Evolutionary conservation across 345 rosid species (phyloP), one percentile per base, ranked within the genome.

Genomic region (Raphanus sativus): DNA sequence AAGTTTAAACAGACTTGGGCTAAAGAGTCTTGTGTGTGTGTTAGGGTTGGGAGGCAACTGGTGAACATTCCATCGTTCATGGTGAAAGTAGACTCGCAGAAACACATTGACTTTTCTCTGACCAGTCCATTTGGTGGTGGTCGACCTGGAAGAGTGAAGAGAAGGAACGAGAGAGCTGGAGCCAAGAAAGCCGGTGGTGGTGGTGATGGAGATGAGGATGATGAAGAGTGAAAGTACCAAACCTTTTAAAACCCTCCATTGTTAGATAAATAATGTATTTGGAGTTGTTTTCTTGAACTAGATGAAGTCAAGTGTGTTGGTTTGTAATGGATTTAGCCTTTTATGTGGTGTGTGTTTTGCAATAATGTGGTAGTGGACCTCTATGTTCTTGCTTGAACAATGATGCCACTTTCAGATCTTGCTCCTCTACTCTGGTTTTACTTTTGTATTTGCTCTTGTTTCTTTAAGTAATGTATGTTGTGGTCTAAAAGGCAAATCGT

Each of bases 131-230:
- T 84, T 0, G 84, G 84, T 70, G 86, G 86, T 70, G 86, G 86
- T 21, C 68, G 83, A 40, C 83, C 84, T 8, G 86, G 86, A 62
- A 81, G 86, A 68, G 86, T 83, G 67, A 83, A 83, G 82, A 75
- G 84, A 83, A 84, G 40, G 84, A 81, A 84, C 48, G 70, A 67
- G 78, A 84, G 52, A 59, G 75, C 82, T 2, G 84, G 82, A 21
- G 76, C 82, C 29, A 84, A 84, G 81, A 84, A 84, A 69, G 75
- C 84, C 21, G 63, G 81, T 26, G 89, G 86, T 25, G 89, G 87
- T 67, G 90, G 85, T 29, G 92, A 75, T 72, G 90, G 84, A 48
- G 90, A 87, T 17, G 92, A 87, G 11, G 92, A 89, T 58, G 90
- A 87, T 11, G 93, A 87, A 65, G 86, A 85, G 73, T 79, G 55